A percentile compares a stretch with the other conserved stretches of the same genome.
Conservation (phyloP, 768 basidiomycete species). For the Hortiboletus flavorubellus region DNA sequence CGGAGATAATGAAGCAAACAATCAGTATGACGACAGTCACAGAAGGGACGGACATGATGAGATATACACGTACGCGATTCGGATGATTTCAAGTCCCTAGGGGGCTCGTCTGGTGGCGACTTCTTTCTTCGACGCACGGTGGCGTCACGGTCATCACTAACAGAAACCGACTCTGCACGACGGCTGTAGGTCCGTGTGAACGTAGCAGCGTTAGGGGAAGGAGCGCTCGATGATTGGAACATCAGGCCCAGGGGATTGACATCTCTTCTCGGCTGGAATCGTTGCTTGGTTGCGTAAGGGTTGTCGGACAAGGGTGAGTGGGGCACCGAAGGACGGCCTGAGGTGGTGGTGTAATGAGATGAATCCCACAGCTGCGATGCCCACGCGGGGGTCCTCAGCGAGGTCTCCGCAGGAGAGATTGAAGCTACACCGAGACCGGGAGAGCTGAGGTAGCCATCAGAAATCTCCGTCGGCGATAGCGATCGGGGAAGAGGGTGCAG, state of each 20-base stretch:
- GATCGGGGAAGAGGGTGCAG: conserved; percentile 63
- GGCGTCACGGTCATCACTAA: conserved; percentile 63
- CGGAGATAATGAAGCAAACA: conserved; percentile 23
- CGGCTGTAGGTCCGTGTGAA: conserved; percentile 61
- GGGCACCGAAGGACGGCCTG: conserved; percentile 40
- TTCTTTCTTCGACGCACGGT: conserved; percentile 66
- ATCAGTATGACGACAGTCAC: conserved; percentile 31
- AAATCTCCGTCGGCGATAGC: conserved; percentile 53
- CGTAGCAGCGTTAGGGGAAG: conserved; percentile 47
- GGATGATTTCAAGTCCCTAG: conserved; percentile 39
- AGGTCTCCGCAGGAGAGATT: conserved; percentile 59
- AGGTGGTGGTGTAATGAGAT: conserved; percentile 41
- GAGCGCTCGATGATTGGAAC: conserved; percentile 73
- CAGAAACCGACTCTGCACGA: conserved; percentile 61
- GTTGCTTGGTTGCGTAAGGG: conserved; percentile 40
- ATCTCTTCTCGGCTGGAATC: conserved; percentile 39
- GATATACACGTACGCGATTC: conserved; percentile 46
- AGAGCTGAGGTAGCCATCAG: conserved; percentile 43
- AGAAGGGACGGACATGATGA: conserved; percentile 29
- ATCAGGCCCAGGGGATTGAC: conserved; percentile 46
- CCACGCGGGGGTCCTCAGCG: conserved; percentile 60
- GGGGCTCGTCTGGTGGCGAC: conserved; percentile 27
- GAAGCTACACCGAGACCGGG: conserved; percentile 48
- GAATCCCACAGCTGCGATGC: conserved; percentile 63
- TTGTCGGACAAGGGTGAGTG: conserved; percentile 47